phyloP scores from a whole-genome alignment of 768 basidiomycete species.

The Termitomyces sp. region DNA sequence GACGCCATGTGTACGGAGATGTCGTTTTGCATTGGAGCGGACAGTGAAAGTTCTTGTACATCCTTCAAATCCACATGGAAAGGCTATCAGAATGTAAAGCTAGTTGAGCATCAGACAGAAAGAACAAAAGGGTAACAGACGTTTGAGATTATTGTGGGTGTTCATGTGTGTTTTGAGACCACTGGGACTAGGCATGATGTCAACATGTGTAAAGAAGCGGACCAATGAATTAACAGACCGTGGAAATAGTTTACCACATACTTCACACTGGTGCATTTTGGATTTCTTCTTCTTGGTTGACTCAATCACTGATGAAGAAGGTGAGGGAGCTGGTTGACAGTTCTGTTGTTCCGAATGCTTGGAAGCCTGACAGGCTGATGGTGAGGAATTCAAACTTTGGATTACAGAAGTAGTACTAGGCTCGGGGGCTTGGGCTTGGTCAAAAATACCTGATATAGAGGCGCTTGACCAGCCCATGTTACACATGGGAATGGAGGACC shows the following conservation, averaged over 20 bases:
- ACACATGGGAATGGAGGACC: constrained; percentile 36
- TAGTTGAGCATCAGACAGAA: not conserved
- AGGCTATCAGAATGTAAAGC: constrained; percentile 25
- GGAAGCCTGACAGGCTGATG: not conserved
- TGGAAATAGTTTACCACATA: constrained; percentile 48
- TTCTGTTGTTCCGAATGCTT: not conserved
- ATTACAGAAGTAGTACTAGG: constrained; percentile 1
- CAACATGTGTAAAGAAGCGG: not conserved
- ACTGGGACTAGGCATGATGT: constrained; percentile 34
- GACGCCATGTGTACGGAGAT: constrained; percentile 71
- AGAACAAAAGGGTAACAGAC: constrained; percentile 26
- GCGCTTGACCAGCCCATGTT: constrained; percentile 15
- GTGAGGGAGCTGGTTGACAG: not conserved
- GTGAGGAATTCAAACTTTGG: not conserved
- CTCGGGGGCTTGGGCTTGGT: constrained; percentile 1
- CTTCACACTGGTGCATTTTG: constrained; percentile 49
- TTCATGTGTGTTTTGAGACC: constrained; percentile 56
- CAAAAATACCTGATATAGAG: not conserved
- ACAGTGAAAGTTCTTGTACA: constrained; percentile 71
- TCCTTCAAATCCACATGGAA: constrained; percentile 47
- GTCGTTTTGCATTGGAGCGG: constrained; percentile 75
- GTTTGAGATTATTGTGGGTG: constrained; percentile 45
- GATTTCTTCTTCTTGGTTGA: constrained; percentile 36
- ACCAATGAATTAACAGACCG: constrained; percentile 23
- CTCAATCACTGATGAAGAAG: not conserved